Percentiles rank a stretch among this genome's conserved stretches.
These are phyloP conservation scores for Vitis amurensis DNA, from an alignment of 164 flowering plant genomes.

Conservation along the genomic window DNA sequence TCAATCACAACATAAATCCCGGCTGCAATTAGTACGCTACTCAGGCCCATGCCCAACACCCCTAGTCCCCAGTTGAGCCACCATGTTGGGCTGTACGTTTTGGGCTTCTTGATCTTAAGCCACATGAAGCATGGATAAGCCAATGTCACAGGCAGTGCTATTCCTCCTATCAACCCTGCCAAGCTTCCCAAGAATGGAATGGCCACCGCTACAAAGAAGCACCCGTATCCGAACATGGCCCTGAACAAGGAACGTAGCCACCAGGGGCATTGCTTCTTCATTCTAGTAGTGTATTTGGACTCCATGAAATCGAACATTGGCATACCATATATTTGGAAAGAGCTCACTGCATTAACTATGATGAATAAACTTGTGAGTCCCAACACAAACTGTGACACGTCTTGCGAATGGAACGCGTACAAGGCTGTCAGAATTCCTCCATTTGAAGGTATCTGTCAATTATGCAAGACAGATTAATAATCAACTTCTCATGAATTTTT, in stretches of 20 bases:
- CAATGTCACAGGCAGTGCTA: constrained; percentile 67
- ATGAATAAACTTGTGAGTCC: constrained; percentile 50
- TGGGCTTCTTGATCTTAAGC: constrained; percentile 63
- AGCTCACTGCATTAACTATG: constrained; percentile 41
- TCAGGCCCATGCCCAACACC: constrained; percentile 47
- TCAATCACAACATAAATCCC: constrained; percentile 49
- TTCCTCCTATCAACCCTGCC: constrained; percentile 55
- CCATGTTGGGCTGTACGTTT: constrained; percentile 43
- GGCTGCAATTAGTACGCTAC: constrained; percentile 41
- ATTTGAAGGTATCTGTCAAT: constrained; percentile 56
- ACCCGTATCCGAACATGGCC: constrained; percentile 26
- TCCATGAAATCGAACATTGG: constrained; percentile 53
- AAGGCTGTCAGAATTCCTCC: constrained; percentile 64
- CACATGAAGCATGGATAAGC: constrained; percentile 91
- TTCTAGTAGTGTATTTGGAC: constrained; percentile 25
- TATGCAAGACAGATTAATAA: neutral
- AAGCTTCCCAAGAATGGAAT: constrained; percentile 45
- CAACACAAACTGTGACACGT: constrained; percentile 42
- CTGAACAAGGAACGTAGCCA: constrained; percentile 46
- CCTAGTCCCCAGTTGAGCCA: constrained; percentile 62
- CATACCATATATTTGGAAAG: constrained; percentile 66
- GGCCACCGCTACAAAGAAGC: constrained; percentile 51
- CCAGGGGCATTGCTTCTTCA: constrained; percentile 50
- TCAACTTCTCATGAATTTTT: no score
- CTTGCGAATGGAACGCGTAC: constrained; percentile 40